Evolutionary conservation across 495 filamentous ascomycete species (phyloP), one percentile per base, ranked within the genome.

Genomic region (Aspergillus cavernicola): DNA sequence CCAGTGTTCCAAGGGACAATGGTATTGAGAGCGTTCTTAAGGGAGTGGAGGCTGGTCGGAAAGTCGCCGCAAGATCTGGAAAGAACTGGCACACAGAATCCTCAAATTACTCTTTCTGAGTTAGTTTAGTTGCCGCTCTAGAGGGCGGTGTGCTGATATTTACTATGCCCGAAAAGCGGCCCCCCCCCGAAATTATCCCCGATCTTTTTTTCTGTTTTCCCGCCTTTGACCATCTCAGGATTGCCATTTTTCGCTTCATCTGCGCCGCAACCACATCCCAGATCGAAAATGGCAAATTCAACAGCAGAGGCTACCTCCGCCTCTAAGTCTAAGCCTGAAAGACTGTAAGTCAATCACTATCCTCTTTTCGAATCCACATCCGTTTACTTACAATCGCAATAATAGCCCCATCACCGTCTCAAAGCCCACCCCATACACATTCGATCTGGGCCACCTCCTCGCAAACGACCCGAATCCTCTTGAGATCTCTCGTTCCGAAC

Each of bases 361-460:
- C 12, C 31, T 33, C 11, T n/a, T n/a, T n/a, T n/a, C n/a, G n/a
- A 28, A 4, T 9, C 45, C 38, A 41, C 11, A 29, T n/a, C 32
- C 48, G 33, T 50, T 55, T n/a, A 55, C 18, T 32, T 7, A 41
- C 15, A 28, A 35, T 56, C 38, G 45, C 24, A n/a, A 7, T 37
- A 36, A 31, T 55, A 80, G 78, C 26, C 69, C 75, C 19, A 79
- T 91, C 52, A 84, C 78, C 8, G 87, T 92, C 69, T 74, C 82
- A 23, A 91, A 92, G 66, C 88, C 89, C 0, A 95, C 83, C 1
- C 92, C 89, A 36, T 92, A 92, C 76, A 89, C 85, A 65, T 96
- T 95, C 78, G 90, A 96, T 72, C 83, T 96, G 11, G 91, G 90
- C 57, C 82, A 92, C 65, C 83, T 97, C 52, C 78, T 91, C 61